These are phyloP conservation scores for Helminthosporium solani DNA, from an alignment of 2,329 filamentous ascomycete species.

Conservation along the genomic window DNA sequence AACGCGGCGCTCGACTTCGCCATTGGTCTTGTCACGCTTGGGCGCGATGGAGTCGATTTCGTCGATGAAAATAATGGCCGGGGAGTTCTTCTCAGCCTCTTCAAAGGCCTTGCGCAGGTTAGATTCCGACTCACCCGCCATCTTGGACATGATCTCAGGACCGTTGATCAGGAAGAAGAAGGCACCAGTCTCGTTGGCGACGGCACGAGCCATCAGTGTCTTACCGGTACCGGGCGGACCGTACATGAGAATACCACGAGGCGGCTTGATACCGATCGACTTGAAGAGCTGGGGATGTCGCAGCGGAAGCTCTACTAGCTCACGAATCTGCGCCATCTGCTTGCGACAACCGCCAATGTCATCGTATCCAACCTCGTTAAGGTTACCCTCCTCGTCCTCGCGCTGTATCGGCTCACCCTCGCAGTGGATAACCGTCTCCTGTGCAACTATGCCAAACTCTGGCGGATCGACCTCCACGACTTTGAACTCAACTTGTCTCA, in stretches of 20 bases:
- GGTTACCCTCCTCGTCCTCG: slow-evolving; percentile 97
- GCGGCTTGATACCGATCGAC: slow-evolving; percentile 99
- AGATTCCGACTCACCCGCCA: slow-evolving; percentile 98
- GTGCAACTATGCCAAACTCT: slow-evolving; percentile 97
- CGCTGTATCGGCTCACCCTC: slow-evolving; percentile 96
- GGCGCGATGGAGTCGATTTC: slow-evolving; percentile 99
- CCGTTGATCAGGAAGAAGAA: slow-evolving; percentile 99
- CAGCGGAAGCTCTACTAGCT: slow-evolving; percentile 95
- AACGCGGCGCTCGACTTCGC: slow-evolving; percentile 96
- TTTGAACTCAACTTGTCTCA: slow-evolving; percentile 99
- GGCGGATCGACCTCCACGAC: slow-evolving; percentile 98
- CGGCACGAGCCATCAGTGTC: slow-evolving; percentile 97
- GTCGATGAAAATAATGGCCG: slow-evolving; percentile 99
- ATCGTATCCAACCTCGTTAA: slow-evolving; percentile 98
- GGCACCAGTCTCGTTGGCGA: slow-evolving; percentile 97
- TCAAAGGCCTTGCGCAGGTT: slow-evolving; percentile 99
- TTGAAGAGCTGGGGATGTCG: slow-evolving; percentile 99
- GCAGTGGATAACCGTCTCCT: slow-evolving; percentile 98
- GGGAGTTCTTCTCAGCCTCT: slow-evolving; percentile 98
- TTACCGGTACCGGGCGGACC: slow-evolving; percentile 99
- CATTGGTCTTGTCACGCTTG: slow-evolving; percentile 99
- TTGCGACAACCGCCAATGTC: slow-evolving; percentile 99
- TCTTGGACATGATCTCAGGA: slow-evolving; percentile 99
- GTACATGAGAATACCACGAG: slow-evolving; percentile 90
- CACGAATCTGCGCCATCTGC: slow-evolving; percentile 99